Evolutionary conservation across 2,329 filamentous ascomycete species (phyloP).

Genomic region (Alternaria incomplexa): DNA sequence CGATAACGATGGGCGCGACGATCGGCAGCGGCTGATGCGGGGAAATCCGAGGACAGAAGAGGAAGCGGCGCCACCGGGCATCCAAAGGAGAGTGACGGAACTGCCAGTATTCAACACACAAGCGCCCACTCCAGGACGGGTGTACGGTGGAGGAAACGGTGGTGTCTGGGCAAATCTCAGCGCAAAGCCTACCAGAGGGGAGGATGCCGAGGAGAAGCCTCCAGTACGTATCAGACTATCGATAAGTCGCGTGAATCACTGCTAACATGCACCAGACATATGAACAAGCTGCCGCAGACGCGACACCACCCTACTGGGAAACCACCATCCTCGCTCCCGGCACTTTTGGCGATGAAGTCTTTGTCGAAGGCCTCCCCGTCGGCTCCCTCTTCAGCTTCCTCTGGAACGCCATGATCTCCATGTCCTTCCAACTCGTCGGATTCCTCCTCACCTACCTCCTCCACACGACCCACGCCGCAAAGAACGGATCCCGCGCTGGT

Average conservation of each 20-base stretch:
- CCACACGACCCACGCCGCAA: constrained; percentile 96
- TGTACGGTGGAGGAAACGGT: constrained; percentile 80
- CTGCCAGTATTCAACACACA: constrained; percentile 59
- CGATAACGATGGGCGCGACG: constrained; percentile 73
- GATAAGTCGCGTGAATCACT: neutral
- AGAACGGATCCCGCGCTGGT: constrained; percentile 93
- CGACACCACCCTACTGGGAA: constrained; percentile 98
- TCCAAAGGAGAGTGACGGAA: constrained; percentile 59
- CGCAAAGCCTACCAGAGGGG: constrained; percentile 83
- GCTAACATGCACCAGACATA: constrained; percentile 73
- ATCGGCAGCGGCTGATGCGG: constrained; percentile 85
- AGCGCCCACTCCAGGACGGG: constrained; percentile 52
- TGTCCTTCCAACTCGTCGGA: constrained; percentile 95
- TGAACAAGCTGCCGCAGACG: constrained; percentile 96
- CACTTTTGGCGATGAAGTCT: constrained; percentile 91
- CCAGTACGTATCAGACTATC: constrained; percentile 69
- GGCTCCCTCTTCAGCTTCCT: constrained; percentile 85
- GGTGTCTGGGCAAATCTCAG: constrained; percentile 96
- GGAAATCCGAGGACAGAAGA: constrained; percentile 55
- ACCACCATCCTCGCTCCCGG: constrained; percentile 96
- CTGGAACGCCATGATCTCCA: constrained; percentile 93
- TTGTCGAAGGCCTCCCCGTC: constrained; percentile 93
- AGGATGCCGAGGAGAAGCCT: constrained; percentile 87
- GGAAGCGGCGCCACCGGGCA: constrained; percentile 39
- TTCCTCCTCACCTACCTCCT: constrained; percentile 98